phyloP scores from a whole-genome alignment of 371 early-diverging fungal genomes.

The Nematocida ausubeli region DNA sequence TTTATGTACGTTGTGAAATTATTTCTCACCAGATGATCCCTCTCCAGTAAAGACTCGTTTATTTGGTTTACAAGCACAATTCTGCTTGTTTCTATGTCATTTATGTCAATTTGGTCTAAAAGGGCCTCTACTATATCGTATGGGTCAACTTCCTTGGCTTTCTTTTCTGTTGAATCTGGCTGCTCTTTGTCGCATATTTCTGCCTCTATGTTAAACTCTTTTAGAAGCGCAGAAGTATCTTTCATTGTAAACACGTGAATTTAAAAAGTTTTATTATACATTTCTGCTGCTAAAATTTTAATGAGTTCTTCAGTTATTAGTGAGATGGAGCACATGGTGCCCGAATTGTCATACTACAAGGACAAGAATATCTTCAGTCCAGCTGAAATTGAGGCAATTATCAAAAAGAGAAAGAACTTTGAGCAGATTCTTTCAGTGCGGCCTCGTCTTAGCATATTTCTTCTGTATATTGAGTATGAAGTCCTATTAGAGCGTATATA shows the following conservation, averaged over 20 bases:
- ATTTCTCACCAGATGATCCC: constrained; percentile 27
- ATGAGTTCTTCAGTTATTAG: not conserved
- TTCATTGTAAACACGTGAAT: constrained; percentile 31
- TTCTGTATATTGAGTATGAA: constrained; percentile 48
- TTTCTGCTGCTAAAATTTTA: not conserved
- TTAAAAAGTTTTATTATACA: constrained; percentile 1
- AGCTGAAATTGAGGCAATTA: constrained; percentile 15
- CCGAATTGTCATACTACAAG: constrained; percentile 38
- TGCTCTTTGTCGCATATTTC: not conserved
- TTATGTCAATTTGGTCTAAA: constrained; percentile 20
- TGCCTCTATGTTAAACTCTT: constrained; percentile 30
- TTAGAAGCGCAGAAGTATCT: constrained; percentile 24
- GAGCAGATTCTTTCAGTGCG: constrained; percentile 3
- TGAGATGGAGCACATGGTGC: constrained; percentile 43
- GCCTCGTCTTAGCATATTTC: constrained; percentile 15
- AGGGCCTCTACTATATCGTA: not conserved
- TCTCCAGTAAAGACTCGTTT: constrained; percentile 12
- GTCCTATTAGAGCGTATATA: constrained; percentile 26
- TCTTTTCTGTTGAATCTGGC: not conserved
- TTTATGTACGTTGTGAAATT: constrained; percentile 42
- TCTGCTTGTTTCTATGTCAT: constrained; percentile 16
- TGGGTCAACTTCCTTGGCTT: constrained; percentile 13
- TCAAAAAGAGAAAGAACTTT: constrained; percentile 44
- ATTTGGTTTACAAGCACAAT: constrained; percentile 33
- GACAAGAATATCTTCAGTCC: constrained; percentile 11